Evolutionary conservation across 78 protist species (phyloP).

Genomic region (Dictyostelium capitatum): DNA sequence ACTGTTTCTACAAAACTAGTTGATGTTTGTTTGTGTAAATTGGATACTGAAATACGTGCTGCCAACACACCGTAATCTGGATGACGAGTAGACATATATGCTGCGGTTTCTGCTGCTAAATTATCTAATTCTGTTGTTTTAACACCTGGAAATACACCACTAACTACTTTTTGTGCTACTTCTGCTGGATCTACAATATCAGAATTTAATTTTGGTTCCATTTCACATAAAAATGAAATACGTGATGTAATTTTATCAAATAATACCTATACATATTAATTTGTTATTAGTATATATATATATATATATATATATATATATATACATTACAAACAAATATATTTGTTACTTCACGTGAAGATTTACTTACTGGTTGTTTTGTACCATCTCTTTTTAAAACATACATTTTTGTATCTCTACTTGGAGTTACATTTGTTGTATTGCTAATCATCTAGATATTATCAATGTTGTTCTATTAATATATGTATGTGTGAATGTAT

Average conservation of each 20-base stretch:
- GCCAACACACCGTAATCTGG: constrained; percentile 98
- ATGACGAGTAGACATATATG: constrained; percentile 93
- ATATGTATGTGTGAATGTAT: too few species aligned
- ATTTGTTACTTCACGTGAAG: neutral
- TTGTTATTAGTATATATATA: neutral
- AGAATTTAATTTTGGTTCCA: constrained; percentile 89
- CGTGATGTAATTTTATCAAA: constrained; percentile 91
- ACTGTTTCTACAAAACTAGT: constrained; percentile 84
- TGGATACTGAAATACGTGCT: constrained; percentile 96
- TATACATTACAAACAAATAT: too few species aligned
- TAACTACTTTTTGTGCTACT: constrained; percentile 90
- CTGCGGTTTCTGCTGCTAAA: constrained; percentile 98
- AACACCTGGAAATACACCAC: constrained; percentile 93
- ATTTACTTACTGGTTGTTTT: constrained; percentile 51
- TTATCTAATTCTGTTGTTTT: constrained; percentile 93
- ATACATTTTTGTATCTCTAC: constrained; percentile 48
- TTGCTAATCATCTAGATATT: constrained; percentile 13
- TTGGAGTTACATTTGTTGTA: constrained; percentile 11
- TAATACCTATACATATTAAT: constrained; percentile 42
- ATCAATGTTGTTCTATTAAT: neutral
- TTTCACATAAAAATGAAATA: constrained; percentile 85
- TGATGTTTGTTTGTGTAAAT: constrained; percentile 96
- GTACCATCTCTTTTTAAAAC: constrained; percentile 92
- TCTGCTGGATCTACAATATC: constrained; percentile 88
- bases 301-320: neutral